Conservation (phyloP, 331 rosid species). For the Acacia concinna region DNA sequence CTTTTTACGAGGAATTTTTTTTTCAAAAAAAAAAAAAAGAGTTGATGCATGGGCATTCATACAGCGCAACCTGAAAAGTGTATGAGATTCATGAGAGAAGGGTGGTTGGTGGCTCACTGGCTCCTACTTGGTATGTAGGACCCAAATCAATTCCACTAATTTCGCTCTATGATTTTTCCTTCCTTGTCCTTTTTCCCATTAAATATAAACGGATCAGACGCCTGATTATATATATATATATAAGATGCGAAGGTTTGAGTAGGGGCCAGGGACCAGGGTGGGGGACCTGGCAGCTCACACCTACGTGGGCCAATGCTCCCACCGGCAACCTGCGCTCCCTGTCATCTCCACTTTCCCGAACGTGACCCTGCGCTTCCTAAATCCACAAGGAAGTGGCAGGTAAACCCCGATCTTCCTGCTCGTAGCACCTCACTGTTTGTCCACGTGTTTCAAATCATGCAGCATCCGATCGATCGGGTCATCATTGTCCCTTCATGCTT, state of each 20-base stretch:
- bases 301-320: not conserved
- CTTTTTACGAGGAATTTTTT: not conserved
- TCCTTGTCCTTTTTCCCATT: no score
- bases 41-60: not conserved
- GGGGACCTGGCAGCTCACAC: not conserved
- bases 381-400: no score
- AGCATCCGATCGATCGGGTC: not conserved
- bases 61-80: not conserved
- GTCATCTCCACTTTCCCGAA: not conserved
- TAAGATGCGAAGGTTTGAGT: no score
- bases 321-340: not conserved
- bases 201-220: no score
- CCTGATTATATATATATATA: no score
- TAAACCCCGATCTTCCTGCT: not conserved
- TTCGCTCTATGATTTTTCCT: not conserved
- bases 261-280: not conserved
- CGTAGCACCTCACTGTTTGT: not conserved
- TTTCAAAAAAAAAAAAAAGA: not conserved
- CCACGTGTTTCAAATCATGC: not conserved
- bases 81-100: not conserved
- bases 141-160: not conserved
- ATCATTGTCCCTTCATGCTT: not conserved
- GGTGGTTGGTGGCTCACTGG: not conserved
- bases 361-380: not conserved
- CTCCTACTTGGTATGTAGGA: not conserved